phyloP scores from a whole-genome alignment of 305 asterid species.

The Fraxinus nigra region DNA sequence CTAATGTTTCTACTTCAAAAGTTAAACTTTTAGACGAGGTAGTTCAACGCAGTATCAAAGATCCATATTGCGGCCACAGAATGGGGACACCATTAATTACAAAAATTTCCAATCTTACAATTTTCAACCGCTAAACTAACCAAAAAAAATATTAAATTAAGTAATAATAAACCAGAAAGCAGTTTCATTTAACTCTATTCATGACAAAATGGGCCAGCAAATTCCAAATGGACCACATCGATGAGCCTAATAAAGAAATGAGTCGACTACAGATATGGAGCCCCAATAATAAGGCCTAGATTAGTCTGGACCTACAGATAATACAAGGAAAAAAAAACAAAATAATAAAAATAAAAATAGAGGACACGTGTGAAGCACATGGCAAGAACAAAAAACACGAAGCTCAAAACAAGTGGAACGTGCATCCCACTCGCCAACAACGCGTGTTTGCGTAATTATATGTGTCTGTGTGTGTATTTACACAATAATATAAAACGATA shows the following conservation, averaged over 20 bases:
- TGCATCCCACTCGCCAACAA: conserved; percentile 3
- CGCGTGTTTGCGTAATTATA: conserved; percentile 1
- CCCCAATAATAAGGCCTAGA: background rate
- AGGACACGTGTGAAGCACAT: background rate
- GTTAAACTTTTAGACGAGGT: background rate
- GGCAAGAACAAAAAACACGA: background rate
- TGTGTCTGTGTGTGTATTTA: background rate
- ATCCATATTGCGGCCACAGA: background rate
- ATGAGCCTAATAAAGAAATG: background rate
- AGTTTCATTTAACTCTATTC: background rate
- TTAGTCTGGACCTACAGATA: background rate
- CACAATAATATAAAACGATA: background rate
- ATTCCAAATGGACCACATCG: background rate
- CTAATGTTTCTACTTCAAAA: background rate
- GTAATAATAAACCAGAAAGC: background rate
- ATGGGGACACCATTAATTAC: background rate
- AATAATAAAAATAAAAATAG: too few relatives aligned
- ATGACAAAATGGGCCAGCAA: background rate
- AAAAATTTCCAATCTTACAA: background rate
- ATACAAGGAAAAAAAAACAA: background rate
- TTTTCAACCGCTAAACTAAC: background rate
- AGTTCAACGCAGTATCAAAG: background rate
- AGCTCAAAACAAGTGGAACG: background rate
- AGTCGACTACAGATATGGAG: background rate
- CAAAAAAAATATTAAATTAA: background rate